phyloP scores from a whole-genome alignment of 2,329 filamentous ascomycete species.

The Coleophoma crateriformis region DNA sequence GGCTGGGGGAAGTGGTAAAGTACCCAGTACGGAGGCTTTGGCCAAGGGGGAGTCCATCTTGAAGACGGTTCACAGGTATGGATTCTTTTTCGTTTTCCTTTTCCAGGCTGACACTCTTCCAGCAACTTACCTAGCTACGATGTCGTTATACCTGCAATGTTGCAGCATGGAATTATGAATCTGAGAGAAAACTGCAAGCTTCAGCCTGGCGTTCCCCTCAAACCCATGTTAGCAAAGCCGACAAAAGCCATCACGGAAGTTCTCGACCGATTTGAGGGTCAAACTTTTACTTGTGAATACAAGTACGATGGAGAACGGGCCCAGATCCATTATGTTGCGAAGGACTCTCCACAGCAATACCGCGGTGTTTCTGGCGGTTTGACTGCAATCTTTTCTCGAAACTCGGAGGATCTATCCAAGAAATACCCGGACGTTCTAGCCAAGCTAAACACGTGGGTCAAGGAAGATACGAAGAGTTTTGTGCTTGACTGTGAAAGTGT shows the following conservation, averaged over 20 bases:
- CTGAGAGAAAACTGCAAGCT: constrained; percentile 83
- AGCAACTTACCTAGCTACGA: constrained; percentile 95
- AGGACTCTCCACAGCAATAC: constrained; percentile 67
- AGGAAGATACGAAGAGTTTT: constrained; percentile 84
- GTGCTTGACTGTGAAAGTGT: constrained; percentile 98
- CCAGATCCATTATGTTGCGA: constrained; percentile 96
- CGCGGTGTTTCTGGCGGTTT: constrained; percentile 59
- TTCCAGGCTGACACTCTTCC: constrained; percentile 26
- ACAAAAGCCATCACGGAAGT: constrained; percentile 98
- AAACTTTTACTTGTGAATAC: constrained; percentile 96
- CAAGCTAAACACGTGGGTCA: constrained; percentile 86
- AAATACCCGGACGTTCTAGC: constrained; percentile 95
- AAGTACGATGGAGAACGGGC: constrained; percentile 98
- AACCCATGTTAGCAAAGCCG: constrained; percentile 97
- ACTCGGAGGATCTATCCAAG: constrained; percentile 93
- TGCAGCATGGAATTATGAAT: constrained; percentile 79
- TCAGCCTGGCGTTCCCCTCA: constrained; percentile 87
- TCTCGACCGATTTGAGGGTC: constrained; percentile 89
- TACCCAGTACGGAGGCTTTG: constrained; percentile 69
- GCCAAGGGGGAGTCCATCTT: constrained; percentile 79
- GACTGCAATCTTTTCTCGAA: constrained; percentile 91
- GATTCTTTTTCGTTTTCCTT: not conserved
- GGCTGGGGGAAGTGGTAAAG: constrained; percentile 54
- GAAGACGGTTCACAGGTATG: constrained; percentile 83
- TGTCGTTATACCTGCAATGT: constrained; percentile 84